These are phyloP conservation scores for Raphanus sativus DNA, from an alignment of 345 rosid species.

Conservation along the genomic window DNA sequence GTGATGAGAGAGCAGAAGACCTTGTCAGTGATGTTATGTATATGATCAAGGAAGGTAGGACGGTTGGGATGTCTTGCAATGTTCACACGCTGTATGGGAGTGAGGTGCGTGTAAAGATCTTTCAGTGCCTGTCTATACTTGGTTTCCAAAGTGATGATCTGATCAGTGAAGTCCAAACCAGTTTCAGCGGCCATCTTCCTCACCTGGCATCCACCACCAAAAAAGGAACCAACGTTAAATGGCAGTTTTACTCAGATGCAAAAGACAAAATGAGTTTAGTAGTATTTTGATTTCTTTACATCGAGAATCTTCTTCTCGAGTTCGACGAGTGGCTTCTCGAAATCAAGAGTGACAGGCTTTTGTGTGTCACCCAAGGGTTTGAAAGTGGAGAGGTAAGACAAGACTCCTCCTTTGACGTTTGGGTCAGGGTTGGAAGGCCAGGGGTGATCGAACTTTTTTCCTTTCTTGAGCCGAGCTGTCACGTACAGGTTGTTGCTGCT, in stretches of 20 bases:
- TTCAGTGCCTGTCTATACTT: constrained; percentile 85
- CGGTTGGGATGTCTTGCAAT: constrained; percentile 97
- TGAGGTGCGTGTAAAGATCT: constrained; percentile 72
- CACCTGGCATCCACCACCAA: constrained; percentile 57
- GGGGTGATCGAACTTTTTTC: constrained; percentile 84
- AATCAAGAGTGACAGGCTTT: constrained; percentile 80
- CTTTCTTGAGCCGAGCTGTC: constrained; percentile 65
- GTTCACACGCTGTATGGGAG: constrained; percentile 90
- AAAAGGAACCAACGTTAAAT: background rate
- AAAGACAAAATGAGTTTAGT: background rate
- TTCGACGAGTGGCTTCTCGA: constrained; percentile 84
- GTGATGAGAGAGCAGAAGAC: constrained; percentile 52
- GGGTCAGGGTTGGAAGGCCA: constrained; percentile 95
- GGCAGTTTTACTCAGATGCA: background rate
- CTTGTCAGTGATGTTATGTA: constrained; percentile 89
- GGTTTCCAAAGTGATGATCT: constrained; percentile 72
- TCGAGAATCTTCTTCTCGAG: constrained; percentile 84
- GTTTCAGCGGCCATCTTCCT: constrained; percentile 89
- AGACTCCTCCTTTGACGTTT: constrained; percentile 84
- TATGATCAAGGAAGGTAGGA: constrained; percentile 96
- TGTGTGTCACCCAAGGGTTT: constrained; percentile 72
- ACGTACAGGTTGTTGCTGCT: constrained; percentile 43
- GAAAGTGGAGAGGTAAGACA: constrained; percentile 72
- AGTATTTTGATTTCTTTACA: constrained; percentile 38
- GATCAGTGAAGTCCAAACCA: constrained; percentile 89